phyloP scores from a whole-genome alignment of 2,329 filamentous ascomycete genomes.

The Scedosporium apiospermum region DNA sequence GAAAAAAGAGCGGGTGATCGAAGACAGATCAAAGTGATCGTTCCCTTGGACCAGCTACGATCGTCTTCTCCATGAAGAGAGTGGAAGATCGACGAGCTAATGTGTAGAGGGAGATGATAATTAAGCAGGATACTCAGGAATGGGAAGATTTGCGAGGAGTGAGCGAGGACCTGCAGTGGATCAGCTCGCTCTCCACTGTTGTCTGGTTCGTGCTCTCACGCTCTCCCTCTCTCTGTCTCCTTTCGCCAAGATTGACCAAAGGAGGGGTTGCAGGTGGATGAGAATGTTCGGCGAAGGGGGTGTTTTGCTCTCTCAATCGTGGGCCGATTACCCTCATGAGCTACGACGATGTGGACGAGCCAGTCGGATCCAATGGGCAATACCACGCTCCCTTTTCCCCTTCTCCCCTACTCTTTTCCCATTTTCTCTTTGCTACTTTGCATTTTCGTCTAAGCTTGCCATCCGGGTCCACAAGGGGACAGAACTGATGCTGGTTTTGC shows the following conservation, averaged over 20 bases:
- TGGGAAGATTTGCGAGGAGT: not conserved
- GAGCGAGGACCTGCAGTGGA: not conserved
- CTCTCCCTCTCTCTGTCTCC: too few relatives aligned
- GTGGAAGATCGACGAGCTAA: constrained; percentile 1
- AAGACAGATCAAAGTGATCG: not conserved
- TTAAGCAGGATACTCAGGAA: not conserved
- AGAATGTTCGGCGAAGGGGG: not conserved
- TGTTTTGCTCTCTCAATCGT: not conserved
- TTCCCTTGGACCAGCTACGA: not conserved
- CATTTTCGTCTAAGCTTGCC: not conserved
- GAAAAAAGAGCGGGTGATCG: not conserved
- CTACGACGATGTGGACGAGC: not conserved
- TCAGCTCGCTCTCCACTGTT: not conserved
- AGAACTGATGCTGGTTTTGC: not conserved
- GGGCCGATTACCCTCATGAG: not conserved
- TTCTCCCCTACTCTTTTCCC: not conserved
- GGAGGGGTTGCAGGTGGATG: not conserved
- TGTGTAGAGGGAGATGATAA: not conserved
- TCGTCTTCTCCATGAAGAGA: not conserved
- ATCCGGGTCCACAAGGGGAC: not conserved
- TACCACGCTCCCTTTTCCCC: not conserved
- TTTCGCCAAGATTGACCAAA: not conserved
- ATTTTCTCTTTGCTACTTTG: too few relatives aligned
- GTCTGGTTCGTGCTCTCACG: not conserved
- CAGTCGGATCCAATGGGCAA: not conserved